These are phyloP conservation scores for Neocucurbitaria cava DNA, from an alignment of 2,329 filamentous ascomycete species.

Conservation along the genomic window DNA sequence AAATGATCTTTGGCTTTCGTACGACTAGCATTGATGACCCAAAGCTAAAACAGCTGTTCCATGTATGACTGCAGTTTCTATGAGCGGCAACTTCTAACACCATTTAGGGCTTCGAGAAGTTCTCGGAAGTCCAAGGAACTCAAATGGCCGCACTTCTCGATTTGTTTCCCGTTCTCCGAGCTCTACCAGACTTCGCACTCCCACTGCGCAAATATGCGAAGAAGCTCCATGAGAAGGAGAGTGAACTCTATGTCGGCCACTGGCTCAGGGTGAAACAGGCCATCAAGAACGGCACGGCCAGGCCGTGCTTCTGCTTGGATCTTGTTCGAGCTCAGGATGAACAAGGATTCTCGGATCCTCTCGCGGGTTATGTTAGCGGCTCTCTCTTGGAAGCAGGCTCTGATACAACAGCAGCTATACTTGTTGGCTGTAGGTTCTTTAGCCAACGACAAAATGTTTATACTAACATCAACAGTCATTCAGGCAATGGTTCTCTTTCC, in stretches of 20 bases:
- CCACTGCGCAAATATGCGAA: constrained; percentile 51
- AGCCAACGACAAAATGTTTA: neutral
- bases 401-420: constrained; percentile 34
- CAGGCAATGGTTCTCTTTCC: constrained; percentile 37
- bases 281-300: constrained; percentile 16
- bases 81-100: constrained; percentile 38
- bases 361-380: constrained; percentile 32
- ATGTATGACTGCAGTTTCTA: neutral
- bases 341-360: constrained; percentile 27
- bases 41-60: constrained; percentile 23
- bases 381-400: constrained; percentile 38
- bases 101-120: constrained; percentile 50
- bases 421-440: constrained; percentile 25
- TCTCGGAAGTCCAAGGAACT: constrained; percentile 52
- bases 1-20: constrained; percentile 58
- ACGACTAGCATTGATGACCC: constrained; percentile 22
- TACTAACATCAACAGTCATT: constrained; percentile 19
- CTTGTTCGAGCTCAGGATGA: constrained; percentile 27
- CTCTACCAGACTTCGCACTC: constrained; percentile 40
- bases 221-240: constrained; percentile 54
- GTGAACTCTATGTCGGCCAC: constrained; percentile 33
- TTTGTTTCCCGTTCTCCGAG: constrained; percentile 54
- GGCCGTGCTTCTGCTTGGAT: constrained; percentile 35
- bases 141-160: constrained; percentile 55
- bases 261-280: constrained; percentile 30